Evolutionary conservation across 1,139 yeast genomes (phyloP), one percentile per base, ranked within the genome.

Genomic region (Meyerozyma elateridarum): DNA sequence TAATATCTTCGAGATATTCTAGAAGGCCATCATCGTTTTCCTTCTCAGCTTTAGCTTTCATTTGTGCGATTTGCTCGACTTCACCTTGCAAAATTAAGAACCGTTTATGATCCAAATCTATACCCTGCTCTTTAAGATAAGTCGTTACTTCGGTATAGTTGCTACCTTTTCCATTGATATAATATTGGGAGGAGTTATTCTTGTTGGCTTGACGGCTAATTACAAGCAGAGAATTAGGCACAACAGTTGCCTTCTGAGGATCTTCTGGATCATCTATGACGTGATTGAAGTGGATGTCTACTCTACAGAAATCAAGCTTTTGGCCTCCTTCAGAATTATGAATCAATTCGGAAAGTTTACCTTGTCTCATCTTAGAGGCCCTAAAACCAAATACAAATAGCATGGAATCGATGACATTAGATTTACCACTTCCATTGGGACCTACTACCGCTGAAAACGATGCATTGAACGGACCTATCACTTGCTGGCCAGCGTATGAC

Each of bases 361-460:
- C 88, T 46, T 93, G 99, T 51, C 99, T 79, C 96, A 93, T 88
- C 55, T 93, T 91, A 52, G 79, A 77, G 1, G 98, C 98, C 40
- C 98, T 70, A 57, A 93, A 93, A 0, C 99, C 99, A 61, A 93
- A 93, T 3, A 93, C 98, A 57, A 93, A 93, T 38, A 93, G 66
- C 73, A 93, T 74, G 2, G 97, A 85, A 53, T 93, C 99, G 42
- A 93, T 93, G 24, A 93, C 98, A 52, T 93, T 93, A 8, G 97
- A 89, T 57, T 91, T 91, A 6, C 98, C 98, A 25, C 95, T 85
- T 19, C 99, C 99, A 54, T 93, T 93, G 4, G 98, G 98, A 0
- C 99, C 99, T n/a, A 93, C 97, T 7, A 93, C 95, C 0, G 99
- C 96, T 6, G 96, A 85, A 52, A 93, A 93, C 2, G 95, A 85